A percentile compares a stretch with the other conserved stretches of the same genome.
Evolutionary conservation across 1,284 basidiomycete genomes (phyloP).

Genomic region (Puccinia horiana): DNA sequence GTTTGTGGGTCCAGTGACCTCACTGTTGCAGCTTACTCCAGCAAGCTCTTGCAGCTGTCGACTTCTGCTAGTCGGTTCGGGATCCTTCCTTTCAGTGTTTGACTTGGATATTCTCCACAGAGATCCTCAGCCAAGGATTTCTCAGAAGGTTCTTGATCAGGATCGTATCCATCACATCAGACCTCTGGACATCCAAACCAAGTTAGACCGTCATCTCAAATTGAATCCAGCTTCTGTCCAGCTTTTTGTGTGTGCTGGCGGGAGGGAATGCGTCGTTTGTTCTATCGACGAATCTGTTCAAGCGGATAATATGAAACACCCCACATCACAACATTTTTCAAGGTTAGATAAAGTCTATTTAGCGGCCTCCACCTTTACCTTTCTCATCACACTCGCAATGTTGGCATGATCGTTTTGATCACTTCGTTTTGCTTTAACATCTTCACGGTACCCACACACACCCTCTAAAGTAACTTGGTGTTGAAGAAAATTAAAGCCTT

Average conservation of each 20-base stretch:
- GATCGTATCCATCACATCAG: constrained; percentile 22
- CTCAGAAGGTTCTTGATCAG: background rate
- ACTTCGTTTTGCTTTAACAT: background rate
- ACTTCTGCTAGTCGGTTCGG: constrained; percentile 16
- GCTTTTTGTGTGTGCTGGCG: background rate
- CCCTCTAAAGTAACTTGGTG: background rate
- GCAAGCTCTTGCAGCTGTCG: no score
- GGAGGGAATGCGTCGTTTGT: constrained; percentile 5
- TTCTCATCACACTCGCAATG: background rate
- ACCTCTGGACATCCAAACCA: background rate
- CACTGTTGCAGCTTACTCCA: background rate
- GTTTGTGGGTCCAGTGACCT: constrained; percentile 15
- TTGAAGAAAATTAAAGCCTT: background rate
- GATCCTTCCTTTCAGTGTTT: background rate
- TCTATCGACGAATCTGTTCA: background rate
- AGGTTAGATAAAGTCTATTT: background rate
- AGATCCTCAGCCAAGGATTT: background rate
- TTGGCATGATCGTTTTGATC: background rate
- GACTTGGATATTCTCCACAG: background rate
- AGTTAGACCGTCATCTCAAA: no score
- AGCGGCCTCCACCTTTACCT: background rate
- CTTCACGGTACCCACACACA: background rate
- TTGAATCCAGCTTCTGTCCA: background rate
- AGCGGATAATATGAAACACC: background rate
- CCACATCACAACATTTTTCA: background rate